These are phyloP conservation scores for Chionographis japonica DNA, from an alignment of 106 monocot species.

Conservation along the genomic window DNA sequence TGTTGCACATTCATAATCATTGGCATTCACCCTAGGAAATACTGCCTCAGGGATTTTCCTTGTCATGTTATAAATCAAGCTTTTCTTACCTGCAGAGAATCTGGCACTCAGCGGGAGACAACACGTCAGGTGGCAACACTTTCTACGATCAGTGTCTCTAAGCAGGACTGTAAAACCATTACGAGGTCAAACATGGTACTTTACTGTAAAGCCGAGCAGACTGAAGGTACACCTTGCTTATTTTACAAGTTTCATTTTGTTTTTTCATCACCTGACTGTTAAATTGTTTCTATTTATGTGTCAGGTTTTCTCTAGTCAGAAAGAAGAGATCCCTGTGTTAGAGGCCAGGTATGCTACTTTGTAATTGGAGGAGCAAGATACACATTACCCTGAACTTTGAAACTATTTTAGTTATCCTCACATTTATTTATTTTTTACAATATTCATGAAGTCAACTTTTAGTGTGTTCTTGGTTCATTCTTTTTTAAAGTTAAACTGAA, in stretches of 20 bases:
- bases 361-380: background rate
- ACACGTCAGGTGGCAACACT: background rate
- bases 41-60: too few relatives aligned
- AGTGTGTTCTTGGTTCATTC: too few relatives aligned
- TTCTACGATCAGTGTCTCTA: background rate
- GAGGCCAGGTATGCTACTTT: conserved; percentile 26
- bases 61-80: background rate
- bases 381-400: too few relatives aligned
- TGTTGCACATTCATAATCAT: too few relatives aligned
- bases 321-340: conserved; percentile 23
- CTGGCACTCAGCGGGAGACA: conserved; percentile 10
- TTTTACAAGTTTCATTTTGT: background rate
- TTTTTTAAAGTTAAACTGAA: too few relatives aligned
- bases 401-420: too few relatives aligned
- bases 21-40: too few relatives aligned
- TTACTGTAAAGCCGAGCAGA: background rate
- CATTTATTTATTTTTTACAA: too few relatives aligned
- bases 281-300: background rate
- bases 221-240: conserved; percentile 5
- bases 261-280: background rate
- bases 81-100: conserved; percentile 5
- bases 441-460: too few relatives aligned
- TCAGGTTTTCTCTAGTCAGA: conserved; percentile 44
- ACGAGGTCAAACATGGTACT: background rate
- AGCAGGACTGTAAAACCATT: background rate